Conservation (phyloP, 2,329 filamentous ascomycete genomes). For the Gnomoniopsis sp. region DNA sequence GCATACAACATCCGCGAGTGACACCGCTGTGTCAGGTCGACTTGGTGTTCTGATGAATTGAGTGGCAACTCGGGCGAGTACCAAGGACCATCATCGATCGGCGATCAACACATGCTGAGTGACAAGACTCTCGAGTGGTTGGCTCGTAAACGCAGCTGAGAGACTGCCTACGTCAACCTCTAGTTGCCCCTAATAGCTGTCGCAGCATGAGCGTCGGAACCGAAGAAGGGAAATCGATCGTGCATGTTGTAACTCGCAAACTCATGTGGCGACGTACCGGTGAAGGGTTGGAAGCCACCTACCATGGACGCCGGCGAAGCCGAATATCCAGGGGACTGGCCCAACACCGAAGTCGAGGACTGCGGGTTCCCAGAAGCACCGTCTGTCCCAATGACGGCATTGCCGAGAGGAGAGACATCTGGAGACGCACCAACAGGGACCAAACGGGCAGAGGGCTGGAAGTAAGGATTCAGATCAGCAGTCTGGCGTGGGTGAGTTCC, state of each 20-base stretch:
- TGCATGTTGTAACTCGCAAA: constrained; percentile 35
- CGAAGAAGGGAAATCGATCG: constrained; percentile 47
- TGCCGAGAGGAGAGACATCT: constrained; percentile 30
- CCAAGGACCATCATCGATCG: neutral
- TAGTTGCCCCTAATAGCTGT: constrained; percentile 43
- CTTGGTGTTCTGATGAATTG: neutral
- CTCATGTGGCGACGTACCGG: constrained; percentile 44
- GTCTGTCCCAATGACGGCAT: constrained; percentile 25
- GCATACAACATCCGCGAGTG: neutral
- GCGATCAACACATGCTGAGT: neutral
- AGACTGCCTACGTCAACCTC: constrained; percentile 8
- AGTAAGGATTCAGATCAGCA: constrained; percentile 32
- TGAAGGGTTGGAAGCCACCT: constrained; percentile 40
- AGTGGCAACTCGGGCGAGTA: neutral
- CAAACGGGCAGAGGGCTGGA: constrained; percentile 28
- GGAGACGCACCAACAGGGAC: constrained; percentile 30
- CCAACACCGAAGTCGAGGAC: constrained; percentile 21
- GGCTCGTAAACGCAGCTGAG: neutral
- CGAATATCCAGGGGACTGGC: constrained; percentile 34
- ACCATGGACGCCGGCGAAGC: constrained; percentile 43
- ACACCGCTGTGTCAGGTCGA: neutral
- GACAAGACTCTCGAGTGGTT: neutral
- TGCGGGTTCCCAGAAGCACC: constrained; percentile 28
- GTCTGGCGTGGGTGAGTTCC: constrained; percentile 43
- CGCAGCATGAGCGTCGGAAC: constrained; percentile 44